A percentile compares a stretch with the other conserved stretches of the same genome.
phyloP scores from a whole-genome alignment of 2,329 filamentous ascomycete species.

The Aspergillus aculeatinus region DNA sequence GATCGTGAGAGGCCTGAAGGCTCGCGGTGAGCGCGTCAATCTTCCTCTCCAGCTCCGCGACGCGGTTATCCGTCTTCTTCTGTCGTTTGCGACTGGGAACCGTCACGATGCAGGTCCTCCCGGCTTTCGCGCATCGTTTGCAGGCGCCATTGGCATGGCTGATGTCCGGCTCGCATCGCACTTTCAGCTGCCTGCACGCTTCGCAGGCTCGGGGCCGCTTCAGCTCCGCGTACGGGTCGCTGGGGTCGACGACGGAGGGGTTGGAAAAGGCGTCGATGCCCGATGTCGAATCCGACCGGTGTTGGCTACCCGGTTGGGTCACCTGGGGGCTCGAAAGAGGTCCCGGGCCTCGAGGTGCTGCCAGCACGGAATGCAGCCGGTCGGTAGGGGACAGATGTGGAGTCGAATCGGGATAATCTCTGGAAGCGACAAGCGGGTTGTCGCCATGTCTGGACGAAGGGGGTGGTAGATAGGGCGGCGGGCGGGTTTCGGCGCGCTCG shows the following conservation, averaged over 20 bases:
- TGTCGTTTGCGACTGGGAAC: slow-evolving; percentile 74
- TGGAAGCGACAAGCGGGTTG: slow-evolving; percentile 1
- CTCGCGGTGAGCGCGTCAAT: slow-evolving; percentile 84
- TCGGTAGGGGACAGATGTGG: slow-evolving; percentile 19
- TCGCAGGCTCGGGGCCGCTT: slow-evolving; percentile 73
- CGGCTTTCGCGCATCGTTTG: slow-evolving; percentile 76
- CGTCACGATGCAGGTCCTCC: slow-evolving; percentile 74
- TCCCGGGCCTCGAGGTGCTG: slow-evolving; percentile 13
- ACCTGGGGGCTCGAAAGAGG: slow-evolving; percentile 11
- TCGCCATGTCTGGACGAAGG: slow-evolving; percentile 12
- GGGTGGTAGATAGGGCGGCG: slow-evolving; percentile 10
- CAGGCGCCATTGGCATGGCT: slow-evolving; percentile 63
- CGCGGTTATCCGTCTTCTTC: slow-evolving; percentile 87
- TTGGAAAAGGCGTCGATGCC: slow-evolving; percentile 2
- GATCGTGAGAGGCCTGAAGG: slow-evolving; percentile 57
- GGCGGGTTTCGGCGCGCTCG: slow-evolving; percentile 11
- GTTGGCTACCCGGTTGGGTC: slow-evolving; percentile 2
- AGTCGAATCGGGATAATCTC: slow-evolving; percentile 32
- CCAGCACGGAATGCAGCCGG: slow-evolving; percentile 16
- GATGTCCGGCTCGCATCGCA: slow-evolving; percentile 78
- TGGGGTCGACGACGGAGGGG: slow-evolving; percentile 17
- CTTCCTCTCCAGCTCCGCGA: slow-evolving; percentile 88
- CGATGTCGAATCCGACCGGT: slow-evolving; percentile 6
- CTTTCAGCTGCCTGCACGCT: slow-evolving; percentile 72
- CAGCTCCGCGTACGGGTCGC: slow-evolving; percentile 46